Evolutionary conservation across 441 rosid species (phyloP).

Genomic region (Adansonia madagascariensis): DNA sequence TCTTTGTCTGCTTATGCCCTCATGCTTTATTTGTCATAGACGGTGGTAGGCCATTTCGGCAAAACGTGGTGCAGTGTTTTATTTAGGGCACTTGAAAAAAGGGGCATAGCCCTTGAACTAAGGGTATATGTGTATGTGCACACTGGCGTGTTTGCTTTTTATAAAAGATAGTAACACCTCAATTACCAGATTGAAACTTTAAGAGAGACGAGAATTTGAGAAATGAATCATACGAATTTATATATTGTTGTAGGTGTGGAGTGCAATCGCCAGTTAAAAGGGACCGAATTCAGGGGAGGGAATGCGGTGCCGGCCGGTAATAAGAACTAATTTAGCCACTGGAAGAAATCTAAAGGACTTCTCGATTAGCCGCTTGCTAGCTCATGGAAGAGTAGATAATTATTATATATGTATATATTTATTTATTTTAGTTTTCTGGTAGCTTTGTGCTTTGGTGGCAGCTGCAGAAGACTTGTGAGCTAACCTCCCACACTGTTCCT

Average conservation of each 20-base stretch:
- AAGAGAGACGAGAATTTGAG: background rate
- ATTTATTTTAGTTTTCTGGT: too few relatives aligned
- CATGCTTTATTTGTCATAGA: background rate
- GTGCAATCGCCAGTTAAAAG: slow-evolving; percentile 13
- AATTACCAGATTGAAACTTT: background rate
- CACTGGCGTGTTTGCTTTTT: too few relatives aligned
- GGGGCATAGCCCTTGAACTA: background rate
- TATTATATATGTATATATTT: too few relatives aligned
- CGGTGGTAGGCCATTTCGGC: background rate
- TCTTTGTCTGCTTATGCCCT: background rate
- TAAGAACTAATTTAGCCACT: slow-evolving; percentile 5
- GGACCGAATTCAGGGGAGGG: slow-evolving; percentile 19
- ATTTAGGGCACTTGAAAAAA: background rate
- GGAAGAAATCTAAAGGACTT: slow-evolving; percentile 29
- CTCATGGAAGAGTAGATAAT: too few relatives aligned
- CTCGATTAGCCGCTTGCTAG: too few relatives aligned
- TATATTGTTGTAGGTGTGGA: slow-evolving; percentile 30
- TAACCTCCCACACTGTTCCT: background rate
- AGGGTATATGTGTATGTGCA: background rate
- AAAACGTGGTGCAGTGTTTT: background rate
- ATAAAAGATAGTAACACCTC: background rate
- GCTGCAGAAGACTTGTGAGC: slow-evolving; percentile 24
- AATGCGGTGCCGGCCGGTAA: slow-evolving; percentile 10
- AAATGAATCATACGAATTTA: background rate
- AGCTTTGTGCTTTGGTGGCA: background rate